These are phyloP conservation scores for Quercus parvula DNA, from an alignment of 306 rosid genomes.

Conservation along the genomic window DNA sequence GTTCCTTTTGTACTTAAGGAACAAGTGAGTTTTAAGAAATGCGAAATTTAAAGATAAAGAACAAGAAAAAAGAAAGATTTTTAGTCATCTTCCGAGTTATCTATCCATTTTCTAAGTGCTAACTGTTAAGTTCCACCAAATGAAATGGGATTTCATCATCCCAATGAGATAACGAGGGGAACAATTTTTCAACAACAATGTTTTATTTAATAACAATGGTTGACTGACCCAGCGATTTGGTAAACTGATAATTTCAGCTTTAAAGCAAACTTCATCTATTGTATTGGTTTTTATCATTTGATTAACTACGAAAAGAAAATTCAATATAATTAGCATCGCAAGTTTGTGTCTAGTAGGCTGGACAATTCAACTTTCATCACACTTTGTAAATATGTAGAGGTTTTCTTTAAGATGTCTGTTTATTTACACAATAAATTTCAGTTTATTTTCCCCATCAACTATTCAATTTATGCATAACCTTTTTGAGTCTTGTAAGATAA, in stretches of 20 bases:
- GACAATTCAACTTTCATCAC: neutral
- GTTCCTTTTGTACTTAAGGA: constrained; percentile 38
- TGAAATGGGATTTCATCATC: neutral
- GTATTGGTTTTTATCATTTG: neutral
- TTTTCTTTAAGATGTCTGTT: too few relatives aligned
- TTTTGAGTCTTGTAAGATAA: too few relatives aligned
- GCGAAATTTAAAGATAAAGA: constrained; percentile 10
- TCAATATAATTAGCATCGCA: too few relatives aligned
- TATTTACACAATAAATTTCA: too few relatives aligned
- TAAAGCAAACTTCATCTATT: too few relatives aligned
- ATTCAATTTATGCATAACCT: too few relatives aligned
- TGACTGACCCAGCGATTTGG: too few relatives aligned
- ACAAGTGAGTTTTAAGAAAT: constrained; percentile 25
- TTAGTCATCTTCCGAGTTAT: constrained; percentile 5
- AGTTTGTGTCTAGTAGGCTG: neutral
- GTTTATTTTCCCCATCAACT: too few relatives aligned
- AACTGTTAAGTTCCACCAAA: neutral
- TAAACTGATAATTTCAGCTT: too few relatives aligned
- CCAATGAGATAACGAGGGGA: too few relatives aligned
- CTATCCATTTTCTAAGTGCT: neutral
- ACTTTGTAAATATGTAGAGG: too few relatives aligned
- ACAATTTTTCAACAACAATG: too few relatives aligned
- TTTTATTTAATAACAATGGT: neutral
- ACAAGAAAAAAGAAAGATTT: constrained; percentile 1
- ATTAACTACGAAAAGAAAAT: neutral